phyloP scores from a whole-genome alignment of 2,329 filamentous ascomycete species.

The Dactylellina drechsleri region DNA sequence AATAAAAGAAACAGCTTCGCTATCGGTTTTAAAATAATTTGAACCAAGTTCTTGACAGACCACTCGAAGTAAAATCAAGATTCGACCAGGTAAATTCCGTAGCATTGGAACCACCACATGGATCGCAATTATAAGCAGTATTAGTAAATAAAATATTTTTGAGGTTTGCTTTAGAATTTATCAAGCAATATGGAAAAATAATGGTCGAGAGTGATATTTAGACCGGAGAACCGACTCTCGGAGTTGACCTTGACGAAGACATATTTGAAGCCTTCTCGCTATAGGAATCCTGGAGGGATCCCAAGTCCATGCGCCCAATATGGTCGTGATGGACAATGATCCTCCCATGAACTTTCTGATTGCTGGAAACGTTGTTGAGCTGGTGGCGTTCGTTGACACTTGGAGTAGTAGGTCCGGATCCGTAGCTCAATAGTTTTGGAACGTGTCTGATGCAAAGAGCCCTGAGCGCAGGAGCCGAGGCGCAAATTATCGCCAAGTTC shows the following conservation, averaged over 20 bases:
- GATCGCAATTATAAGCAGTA: no score
- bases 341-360: conserved; percentile 31
- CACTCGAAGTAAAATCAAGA: no score
- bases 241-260: neutral
- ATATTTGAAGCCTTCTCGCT: conserved; percentile 2
- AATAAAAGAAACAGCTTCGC: no score
- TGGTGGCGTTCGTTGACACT: conserved; percentile 18
- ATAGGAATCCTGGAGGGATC: conserved; percentile 16
- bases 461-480: conserved; percentile 46
- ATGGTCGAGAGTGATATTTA: neutral
- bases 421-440: conserved; percentile 45
- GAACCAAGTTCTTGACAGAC: no score
- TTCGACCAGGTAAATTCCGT: no score
- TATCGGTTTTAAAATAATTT: no score
- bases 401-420: conserved; percentile 15
- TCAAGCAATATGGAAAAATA: no score
- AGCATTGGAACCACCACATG: no score
- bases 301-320: conserved; percentile 19
- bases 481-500: conserved; percentile 52
- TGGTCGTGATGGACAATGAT: conserved; percentile 42
- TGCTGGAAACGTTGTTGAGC: neutral
- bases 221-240: conserved; percentile 9
- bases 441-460: conserved; percentile 46
- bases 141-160: no score
- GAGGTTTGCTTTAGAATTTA: no score